A percentile compares a stretch with the other conserved stretches of the same genome.
Evolutionary conservation across 1,284 basidiomycete genomes (phyloP).

Genomic region (Cryptococcus sp.): DNA sequence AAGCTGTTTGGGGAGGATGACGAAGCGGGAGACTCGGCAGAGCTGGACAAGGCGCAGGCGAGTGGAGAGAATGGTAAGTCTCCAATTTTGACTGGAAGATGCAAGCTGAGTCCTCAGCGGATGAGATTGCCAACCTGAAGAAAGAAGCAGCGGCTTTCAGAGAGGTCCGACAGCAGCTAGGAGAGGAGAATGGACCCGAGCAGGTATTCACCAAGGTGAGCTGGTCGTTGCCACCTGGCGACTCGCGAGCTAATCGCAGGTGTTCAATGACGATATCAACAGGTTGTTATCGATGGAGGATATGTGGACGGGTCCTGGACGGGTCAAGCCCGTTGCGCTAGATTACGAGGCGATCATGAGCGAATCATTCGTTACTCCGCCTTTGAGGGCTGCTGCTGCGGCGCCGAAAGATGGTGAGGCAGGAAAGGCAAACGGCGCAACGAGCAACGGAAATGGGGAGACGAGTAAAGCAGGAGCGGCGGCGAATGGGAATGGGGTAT

Average conservation of each 20-base stretch:
- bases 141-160: conserved; percentile 86
- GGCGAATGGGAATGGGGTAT: conserved; percentile 8
- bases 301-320: conserved; percentile 78
- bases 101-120: conserved; percentile 52
- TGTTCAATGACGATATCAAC: conserved; percentile 81
- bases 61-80: conserved; percentile 66
- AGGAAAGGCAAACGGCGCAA: background rate
- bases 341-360: conserved; percentile 67
- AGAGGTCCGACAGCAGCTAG: conserved; percentile 57
- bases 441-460: conserved; percentile 1
- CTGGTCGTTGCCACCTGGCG: background rate
- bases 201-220: conserved; percentile 78
- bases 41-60: conserved; percentile 53
- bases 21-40: conserved; percentile 48
- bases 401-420: conserved; percentile 4
- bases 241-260: conserved; percentile 51
- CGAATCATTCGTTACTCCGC: conserved; percentile 54
- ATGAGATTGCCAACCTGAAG: conserved; percentile 83
- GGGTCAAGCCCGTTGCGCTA: conserved; percentile 76
- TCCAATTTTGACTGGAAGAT: background rate
- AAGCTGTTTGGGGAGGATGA: conserved; percentile 90
- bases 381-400: conserved; percentile 25
- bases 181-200: conserved; percentile 57
- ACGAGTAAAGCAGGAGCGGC: conserved; percentile 9
- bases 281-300: conserved; percentile 92